Conservation (phyloP, 1,284 basidiomycete species). For the Apiotrichum gamsii region DNA sequence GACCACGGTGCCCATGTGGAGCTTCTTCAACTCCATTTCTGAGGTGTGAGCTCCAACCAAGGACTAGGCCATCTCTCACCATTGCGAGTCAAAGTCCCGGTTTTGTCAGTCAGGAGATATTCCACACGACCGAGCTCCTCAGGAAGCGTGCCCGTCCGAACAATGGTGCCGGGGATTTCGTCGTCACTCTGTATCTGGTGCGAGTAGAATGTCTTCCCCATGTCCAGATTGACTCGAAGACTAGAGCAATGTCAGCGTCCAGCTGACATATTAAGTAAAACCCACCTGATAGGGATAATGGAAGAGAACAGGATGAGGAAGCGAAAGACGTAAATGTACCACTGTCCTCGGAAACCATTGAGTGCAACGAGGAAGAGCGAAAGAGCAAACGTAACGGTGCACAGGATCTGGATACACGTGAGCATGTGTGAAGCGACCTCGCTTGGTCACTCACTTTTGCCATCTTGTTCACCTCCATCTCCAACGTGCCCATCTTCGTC, state of each 20-base stretch:
- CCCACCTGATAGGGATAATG: constrained; percentile 96
- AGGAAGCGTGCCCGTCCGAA: constrained; percentile 90
- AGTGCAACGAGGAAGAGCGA: constrained; percentile 87
- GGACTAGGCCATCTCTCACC: too few species aligned
- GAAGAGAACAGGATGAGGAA: constrained; percentile 97
- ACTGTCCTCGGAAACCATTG: constrained; percentile 91
- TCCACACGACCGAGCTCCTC: constrained; percentile 96
- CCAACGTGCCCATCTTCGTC: constrained; percentile 88
- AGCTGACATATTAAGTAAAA: constrained; percentile 5
- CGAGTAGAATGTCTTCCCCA: constrained; percentile 98
- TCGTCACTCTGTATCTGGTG: constrained; percentile 87
- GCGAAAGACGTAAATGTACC: constrained; percentile 94
- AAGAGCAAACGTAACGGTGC: constrained; percentile 84
- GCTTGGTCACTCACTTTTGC: constrained; percentile 65
- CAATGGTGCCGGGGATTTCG: constrained; percentile 92
- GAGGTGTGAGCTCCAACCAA: too few species aligned
- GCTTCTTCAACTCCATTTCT: constrained; percentile 99
- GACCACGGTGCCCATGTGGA: constrained; percentile 98
- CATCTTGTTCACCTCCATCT: constrained; percentile 89
- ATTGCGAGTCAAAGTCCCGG: constrained; percentile 95
- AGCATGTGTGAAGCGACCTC: neutral
- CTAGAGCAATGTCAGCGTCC: constrained; percentile 47
- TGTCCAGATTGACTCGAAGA: constrained; percentile 95
- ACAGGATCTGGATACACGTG: constrained; percentile 75
- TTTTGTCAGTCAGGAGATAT: constrained; percentile 94